Base-by-base conservation (phyloP, 495 filamentous ascomycete genomes). In the Letharia lupina region DNA sequence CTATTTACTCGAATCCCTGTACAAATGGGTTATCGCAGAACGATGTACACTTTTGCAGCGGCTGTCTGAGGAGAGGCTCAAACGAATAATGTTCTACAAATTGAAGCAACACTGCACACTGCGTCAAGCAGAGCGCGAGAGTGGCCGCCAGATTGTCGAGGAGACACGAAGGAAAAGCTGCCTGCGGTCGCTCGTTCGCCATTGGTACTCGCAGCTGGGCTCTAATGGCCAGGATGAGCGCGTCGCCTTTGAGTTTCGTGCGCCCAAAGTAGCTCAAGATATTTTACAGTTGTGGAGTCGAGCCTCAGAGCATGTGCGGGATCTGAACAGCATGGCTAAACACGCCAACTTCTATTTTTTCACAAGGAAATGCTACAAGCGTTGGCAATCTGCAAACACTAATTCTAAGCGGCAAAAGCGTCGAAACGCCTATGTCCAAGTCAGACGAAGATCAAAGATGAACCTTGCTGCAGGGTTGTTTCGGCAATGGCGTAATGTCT, bases 1-100 rank as follows among this genome's bases (percentile, higher is more conserved):
- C 3, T 64, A 85, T 59, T 76, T 83, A 60, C 74, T 85, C 61
- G 80, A 87, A 69, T 73, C 79, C 3, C 79, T 89, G 67, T 88
- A 88, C 70, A 85, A 80, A 73, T 88, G 86, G 86, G 79, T 87
- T 37, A 68, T 88, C 7, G 78, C 81, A 33, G 81, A 86, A 60
- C 75, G 86, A 63, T 80, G 71, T 39, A 72, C 77, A 33, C 76
- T 88, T 18, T 79, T 85, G 72, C 74, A 75, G 48, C 78, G 86
- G 15, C 80, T 85, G 61, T 74, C 73, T 41, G 80, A 85, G n/a
- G 76, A 77, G 33, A 76, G 80, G 8, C 77, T 83, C 48, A 79
- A 79, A 69, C 76, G 74, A 9, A 76, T 77, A 61, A 75, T 73
- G 2, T 78, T 84, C 56, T 72, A 72, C 57, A 75, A 68, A 28